A percentile compares a stretch with the other conserved stretches of the same genome.
These are phyloP conservation scores for Colletotrichum sp. DNA, from an alignment of 2,329 filamentous ascomycete genomes.

Conservation along the genomic window DNA sequence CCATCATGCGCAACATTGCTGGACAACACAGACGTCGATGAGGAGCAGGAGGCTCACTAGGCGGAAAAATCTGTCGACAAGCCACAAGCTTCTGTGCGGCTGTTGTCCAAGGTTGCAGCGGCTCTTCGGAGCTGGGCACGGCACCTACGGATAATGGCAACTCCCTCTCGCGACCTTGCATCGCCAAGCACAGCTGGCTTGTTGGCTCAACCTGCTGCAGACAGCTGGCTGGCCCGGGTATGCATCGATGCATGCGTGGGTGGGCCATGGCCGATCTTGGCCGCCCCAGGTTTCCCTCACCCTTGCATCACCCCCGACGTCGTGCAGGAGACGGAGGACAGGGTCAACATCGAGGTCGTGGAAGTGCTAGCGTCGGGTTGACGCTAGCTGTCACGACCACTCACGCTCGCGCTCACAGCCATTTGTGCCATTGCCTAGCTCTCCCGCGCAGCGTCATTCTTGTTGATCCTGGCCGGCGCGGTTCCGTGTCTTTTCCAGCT, in stretches of 20 bases:
- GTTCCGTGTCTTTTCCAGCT: not conserved
- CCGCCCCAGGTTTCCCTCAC: conserved; percentile 17
- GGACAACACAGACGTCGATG: not conserved
- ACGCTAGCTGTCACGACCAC: not conserved
- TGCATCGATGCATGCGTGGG: conserved; percentile 5
- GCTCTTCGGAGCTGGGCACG: not conserved
- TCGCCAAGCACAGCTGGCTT: conserved; percentile 10
- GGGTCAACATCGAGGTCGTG: not conserved
- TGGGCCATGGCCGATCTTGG: conserved; percentile 16
- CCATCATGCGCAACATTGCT: not conserved
- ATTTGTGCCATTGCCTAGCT: not conserved
- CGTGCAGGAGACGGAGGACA: not conserved
- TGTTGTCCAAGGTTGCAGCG: not conserved
- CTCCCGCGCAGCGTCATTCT: not conserved
- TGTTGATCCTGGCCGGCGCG: not conserved
- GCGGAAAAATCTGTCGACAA: not conserved
- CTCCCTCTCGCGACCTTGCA: not conserved
- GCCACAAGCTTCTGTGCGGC: not conserved
- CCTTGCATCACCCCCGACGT: conserved; percentile 10
- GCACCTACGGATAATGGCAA: not conserved
- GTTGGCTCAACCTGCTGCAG: not conserved
- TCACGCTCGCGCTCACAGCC: not conserved
- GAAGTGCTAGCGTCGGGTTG: not conserved
- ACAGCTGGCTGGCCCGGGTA: not conserved
- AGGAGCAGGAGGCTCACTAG: not conserved